These are phyloP conservation scores for Dioszegia aurantiaca DNA, from an alignment of 768 basidiomycete species.

Conservation along the genomic window DNA sequence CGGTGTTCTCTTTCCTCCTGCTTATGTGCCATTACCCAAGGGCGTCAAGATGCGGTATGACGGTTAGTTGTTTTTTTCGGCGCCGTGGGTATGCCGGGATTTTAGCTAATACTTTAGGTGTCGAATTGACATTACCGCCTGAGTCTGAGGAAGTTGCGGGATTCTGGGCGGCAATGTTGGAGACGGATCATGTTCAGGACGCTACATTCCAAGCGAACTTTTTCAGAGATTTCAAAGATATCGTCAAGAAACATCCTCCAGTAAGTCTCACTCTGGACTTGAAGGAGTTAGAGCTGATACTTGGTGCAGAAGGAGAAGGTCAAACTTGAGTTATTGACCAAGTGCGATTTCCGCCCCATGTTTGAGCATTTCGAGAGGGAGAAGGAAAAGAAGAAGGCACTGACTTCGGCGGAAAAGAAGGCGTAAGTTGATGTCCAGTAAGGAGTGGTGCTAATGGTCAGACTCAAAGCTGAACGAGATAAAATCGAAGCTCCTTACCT, in stretches of 20 bases:
- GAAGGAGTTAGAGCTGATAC: background rate
- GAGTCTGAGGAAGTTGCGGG: conserved; percentile 94
- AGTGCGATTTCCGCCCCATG: conserved; percentile 94
- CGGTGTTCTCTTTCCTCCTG: conserved; percentile 92
- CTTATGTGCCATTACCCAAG: conserved; percentile 79
- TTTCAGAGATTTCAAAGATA: conserved; percentile 79
- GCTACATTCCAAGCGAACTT: conserved; percentile 88
- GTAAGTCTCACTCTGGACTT: conserved; percentile 57
- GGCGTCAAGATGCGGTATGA: conserved; percentile 92
- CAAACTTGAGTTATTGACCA: conserved; percentile 69
- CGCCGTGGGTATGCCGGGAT: background rate
- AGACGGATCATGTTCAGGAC: conserved; percentile 88
- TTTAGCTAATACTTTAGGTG: conserved; percentile 58
- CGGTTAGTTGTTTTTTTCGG: no score
- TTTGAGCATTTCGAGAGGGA: conserved; percentile 87
- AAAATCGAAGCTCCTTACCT: conserved; percentile 78
- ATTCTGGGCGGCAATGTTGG: conserved; percentile 89
- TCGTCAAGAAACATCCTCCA: conserved; percentile 77
- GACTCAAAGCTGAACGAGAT: conserved; percentile 76
- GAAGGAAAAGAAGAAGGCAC: conserved; percentile 85
- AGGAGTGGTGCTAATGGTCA: conserved; percentile 14
- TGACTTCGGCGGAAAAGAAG: conserved; percentile 86
- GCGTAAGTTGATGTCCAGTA: conserved; percentile 50
- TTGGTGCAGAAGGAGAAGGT: conserved; percentile 63
- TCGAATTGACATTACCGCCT: conserved; percentile 70